Evolutionary conservation across 139 green algal species (phyloP).

Genomic region (Astrephomene gubernaculifera): DNA sequence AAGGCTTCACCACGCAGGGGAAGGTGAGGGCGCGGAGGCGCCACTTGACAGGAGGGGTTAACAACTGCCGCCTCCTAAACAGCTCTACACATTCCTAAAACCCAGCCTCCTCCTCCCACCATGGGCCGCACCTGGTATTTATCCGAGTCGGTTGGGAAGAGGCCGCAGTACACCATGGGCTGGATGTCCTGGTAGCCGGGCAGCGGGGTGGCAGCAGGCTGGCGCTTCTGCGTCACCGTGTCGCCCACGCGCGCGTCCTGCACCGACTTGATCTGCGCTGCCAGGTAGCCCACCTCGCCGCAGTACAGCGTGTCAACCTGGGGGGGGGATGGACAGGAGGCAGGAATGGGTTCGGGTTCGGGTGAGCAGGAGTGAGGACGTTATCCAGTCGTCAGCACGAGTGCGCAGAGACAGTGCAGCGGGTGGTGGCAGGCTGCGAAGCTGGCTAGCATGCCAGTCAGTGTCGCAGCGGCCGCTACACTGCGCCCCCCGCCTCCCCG

Average conservation of each 20-base stretch:
- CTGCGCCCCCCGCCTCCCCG: too few relatives aligned
- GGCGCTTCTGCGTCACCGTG: slow-evolving; percentile 85
- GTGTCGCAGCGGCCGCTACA: too few relatives aligned
- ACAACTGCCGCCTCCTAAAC: too few relatives aligned
- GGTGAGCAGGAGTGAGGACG: too few relatives aligned
- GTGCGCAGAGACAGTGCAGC: too few relatives aligned
- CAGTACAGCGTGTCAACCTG: slow-evolving; percentile 88
- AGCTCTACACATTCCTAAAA: too few relatives aligned
- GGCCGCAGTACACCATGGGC: slow-evolving; percentile 98
- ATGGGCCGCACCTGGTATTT: slow-evolving; percentile 72
- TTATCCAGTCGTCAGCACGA: too few relatives aligned
- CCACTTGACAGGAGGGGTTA: too few relatives aligned
- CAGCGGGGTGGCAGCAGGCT: slow-evolving; percentile 56
- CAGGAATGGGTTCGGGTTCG: background rate
- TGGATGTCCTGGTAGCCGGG: slow-evolving; percentile 88
- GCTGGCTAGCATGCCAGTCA: too few relatives aligned
- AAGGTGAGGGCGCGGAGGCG: too few relatives aligned
- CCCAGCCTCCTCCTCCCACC: background rate
- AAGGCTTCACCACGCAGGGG: too few relatives aligned
- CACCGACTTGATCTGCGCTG: slow-evolving; percentile 91
- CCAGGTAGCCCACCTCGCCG: slow-evolving; percentile 95
- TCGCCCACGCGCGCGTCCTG: slow-evolving; percentile 95
- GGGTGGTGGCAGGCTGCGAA: too few relatives aligned
- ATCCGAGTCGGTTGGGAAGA: slow-evolving; percentile 94
- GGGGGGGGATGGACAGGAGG: background rate